Evolutionary conservation across 768 basidiomycete species (phyloP).

Genomic region (Cystobasidium ongulense): DNA sequence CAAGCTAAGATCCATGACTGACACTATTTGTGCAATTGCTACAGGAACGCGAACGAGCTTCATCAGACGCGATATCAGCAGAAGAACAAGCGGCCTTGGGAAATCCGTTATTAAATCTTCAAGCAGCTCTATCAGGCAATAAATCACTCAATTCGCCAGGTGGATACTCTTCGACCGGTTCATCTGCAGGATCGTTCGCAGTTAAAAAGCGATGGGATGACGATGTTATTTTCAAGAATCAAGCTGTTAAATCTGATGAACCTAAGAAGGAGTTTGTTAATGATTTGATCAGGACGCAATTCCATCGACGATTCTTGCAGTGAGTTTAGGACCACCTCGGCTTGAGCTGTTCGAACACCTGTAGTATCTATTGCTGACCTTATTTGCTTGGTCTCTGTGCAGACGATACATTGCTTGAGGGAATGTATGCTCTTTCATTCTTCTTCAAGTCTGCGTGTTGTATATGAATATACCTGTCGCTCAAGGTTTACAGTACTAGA

Average conservation of each 20-base stretch:
- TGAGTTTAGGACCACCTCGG: no score
- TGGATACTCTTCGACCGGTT: constrained; percentile 30
- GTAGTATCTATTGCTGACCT: no score
- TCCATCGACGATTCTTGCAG: constrained; percentile 88
- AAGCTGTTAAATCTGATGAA: constrained; percentile 65
- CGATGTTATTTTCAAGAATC: constrained; percentile 99
- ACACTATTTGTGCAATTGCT: neutral
- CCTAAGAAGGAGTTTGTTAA: constrained; percentile 79
- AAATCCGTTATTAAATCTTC: constrained; percentile 83
- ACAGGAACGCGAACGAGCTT: constrained; percentile 67
- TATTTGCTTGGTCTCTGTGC: neutral
- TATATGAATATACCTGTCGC: no score
- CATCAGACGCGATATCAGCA: constrained; percentile 51
- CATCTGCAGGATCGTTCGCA: constrained; percentile 30
- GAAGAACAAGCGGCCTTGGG: constrained; percentile 69
- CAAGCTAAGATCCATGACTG: neutral
- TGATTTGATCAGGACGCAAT: constrained; percentile 84
- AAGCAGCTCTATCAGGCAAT: constrained; percentile 71
- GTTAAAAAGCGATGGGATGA: constrained; percentile 41
- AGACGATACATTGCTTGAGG: neutral
- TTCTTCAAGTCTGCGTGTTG: no score
- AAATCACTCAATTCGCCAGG: constrained; percentile 59
- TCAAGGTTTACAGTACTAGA: no score
- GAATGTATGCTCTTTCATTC: no score
- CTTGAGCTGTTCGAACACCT: no score